These are phyloP conservation scores for Herpomyces periplanetae DNA, from an alignment of 2,329 filamentous ascomycete genomes.

Conservation along the genomic window DNA sequence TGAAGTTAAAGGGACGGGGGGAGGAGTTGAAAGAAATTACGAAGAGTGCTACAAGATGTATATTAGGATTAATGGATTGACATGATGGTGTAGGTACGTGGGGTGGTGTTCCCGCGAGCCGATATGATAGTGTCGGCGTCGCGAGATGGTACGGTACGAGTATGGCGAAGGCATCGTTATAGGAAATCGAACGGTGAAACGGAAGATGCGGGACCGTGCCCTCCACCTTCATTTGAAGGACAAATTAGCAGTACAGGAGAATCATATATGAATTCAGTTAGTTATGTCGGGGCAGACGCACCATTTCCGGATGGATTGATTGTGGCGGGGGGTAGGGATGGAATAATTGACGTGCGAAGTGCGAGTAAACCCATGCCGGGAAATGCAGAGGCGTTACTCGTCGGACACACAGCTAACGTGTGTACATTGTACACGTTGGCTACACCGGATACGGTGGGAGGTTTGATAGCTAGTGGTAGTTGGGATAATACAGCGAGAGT, in stretches of 20 bases:
- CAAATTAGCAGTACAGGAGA: constrained; percentile 40
- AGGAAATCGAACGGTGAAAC: no score
- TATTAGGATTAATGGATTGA: constrained; percentile 1
- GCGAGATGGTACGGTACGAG: constrained; percentile 52
- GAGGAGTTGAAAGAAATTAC: constrained; percentile 2
- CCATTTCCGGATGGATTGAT: constrained; percentile 38
- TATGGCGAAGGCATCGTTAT: constrained; percentile 35
- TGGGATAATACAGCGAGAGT: constrained; percentile 69
- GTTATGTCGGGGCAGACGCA: constrained; percentile 27
- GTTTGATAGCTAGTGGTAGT: constrained; percentile 51
- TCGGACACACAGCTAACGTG: constrained; percentile 58
- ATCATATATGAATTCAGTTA: constrained; percentile 51
- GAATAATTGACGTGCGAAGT: constrained; percentile 57
- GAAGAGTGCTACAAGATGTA: constrained; percentile 3
- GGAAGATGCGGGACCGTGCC: no score
- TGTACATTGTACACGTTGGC: constrained; percentile 56
- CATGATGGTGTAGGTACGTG: constrained; percentile 26
- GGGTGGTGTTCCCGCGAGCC: constrained; percentile 32
- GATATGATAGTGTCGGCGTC: constrained; percentile 46
- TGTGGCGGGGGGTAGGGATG: constrained; percentile 57
- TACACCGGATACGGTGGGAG: constrained; percentile 26
- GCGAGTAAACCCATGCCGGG: constrained; percentile 23
- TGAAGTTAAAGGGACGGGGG: constrained; percentile 4
- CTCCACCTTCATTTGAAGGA: constrained; percentile 33
- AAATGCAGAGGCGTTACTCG: constrained; percentile 43